Evolutionary conservation across 768 basidiomycete species (phyloP).

Genomic region (Jaapia argillacea): DNA sequence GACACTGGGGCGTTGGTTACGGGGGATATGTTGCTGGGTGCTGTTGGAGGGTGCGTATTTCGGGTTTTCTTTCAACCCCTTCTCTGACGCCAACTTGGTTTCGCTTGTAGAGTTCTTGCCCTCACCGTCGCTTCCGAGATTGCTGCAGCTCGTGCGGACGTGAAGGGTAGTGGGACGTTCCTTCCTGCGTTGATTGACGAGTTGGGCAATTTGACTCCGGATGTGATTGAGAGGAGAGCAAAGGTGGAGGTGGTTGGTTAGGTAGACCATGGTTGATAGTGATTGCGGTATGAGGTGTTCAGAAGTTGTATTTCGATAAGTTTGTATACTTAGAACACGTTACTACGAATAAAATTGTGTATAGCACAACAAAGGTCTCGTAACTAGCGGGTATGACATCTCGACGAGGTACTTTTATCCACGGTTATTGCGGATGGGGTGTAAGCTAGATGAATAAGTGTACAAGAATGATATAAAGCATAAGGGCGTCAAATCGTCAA

Average conservation of each 20-base stretch:
- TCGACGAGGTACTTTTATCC: too few relatives aligned
- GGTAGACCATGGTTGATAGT: too few relatives aligned
- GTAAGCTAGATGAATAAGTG: too few relatives aligned
- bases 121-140: conserved; percentile 52
- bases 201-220: conserved; percentile 33
- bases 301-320: too few relatives aligned
- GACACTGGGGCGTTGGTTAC: conserved; percentile 40
- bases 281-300: too few relatives aligned
- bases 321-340: too few relatives aligned
- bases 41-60: conserved; percentile 61
- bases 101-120: conserved; percentile 33
- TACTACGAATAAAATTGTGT: too few relatives aligned
- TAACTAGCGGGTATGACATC: too few relatives aligned
- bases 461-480: too few relatives aligned
- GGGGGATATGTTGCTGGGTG: conserved; percentile 70
- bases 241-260: conserved; percentile 23
- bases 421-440: too few relatives aligned
- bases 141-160: conserved; percentile 40
- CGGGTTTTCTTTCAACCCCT: background rate
- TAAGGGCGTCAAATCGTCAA: too few relatives aligned
- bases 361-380: too few relatives aligned
- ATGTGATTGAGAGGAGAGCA: conserved; percentile 19
- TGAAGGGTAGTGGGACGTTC: conserved; percentile 56
- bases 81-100: background rate
- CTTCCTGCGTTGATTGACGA: conserved; percentile 58